Evolutionary conservation across 1,139 yeast species (phyloP), one percentile per base, ranked within the genome.

Genomic region (Sporopachydermia cereana): DNA sequence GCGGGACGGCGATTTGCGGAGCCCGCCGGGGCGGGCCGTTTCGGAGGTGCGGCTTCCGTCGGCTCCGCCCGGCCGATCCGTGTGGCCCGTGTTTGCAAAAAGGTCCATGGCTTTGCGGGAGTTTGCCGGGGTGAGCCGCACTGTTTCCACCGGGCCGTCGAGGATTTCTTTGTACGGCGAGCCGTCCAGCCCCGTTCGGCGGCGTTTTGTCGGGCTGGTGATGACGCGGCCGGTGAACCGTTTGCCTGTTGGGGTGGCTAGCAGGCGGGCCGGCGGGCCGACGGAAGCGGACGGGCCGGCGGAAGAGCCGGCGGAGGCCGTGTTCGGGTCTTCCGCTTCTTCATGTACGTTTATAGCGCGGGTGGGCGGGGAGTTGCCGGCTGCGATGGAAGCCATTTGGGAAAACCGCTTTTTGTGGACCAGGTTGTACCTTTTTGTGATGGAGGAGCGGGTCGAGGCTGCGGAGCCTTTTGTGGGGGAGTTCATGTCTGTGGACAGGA

Each of bases 91-190:
- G 14, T 34, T 34, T 20, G n/a, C 39, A 34, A 34, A 34, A 7
- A 34, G 39, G 17, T 34, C 39, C 39, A 34, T 34, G 9, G 20
- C 39, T 7, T 34, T 12, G 12, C 29, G 29, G 14, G 29, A 25
- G 14, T n/a, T n/a, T n/a, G n/a, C n/a, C n/a, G n/a, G n/a, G n/a
- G n/a, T n/a, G n/a, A n/a, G n/a, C n/a, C n/a, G n/a, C n/a, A n/a
- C n/a, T n/a, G n/a, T n/a, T n/a, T n/a, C n/a, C n/a, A n/a, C n/a
- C n/a, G n/a, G n/a, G n/a, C n/a, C n/a, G n/a, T 25, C 29, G 29
- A 25, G 14, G 17, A 34, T 34, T n/a, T 34, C 39, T 34, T 34
- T 16, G 17, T 34, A 34, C 39, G 18, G 39, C 5, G 39, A 34
- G 9, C 9, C 22, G 17, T 34, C 22, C 18, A 34, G 17, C 18